Conservation (phyloP, 1,284 basidiomycete species). For the Tilletiaria anomala region DNA sequence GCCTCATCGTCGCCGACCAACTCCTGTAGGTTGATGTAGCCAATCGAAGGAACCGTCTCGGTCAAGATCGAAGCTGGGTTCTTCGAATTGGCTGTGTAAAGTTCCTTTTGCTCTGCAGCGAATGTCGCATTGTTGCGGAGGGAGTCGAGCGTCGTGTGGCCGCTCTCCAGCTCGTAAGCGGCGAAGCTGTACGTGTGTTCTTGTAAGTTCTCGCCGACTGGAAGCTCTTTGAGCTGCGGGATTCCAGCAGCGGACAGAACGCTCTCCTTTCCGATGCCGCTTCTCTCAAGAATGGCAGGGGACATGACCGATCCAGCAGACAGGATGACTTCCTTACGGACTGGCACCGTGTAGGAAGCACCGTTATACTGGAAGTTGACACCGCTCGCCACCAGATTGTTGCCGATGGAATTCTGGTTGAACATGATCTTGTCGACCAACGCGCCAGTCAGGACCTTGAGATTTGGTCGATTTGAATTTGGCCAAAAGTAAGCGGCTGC, state of each 20-base stretch:
- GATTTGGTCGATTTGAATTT: constrained; percentile 14
- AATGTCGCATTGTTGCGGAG: constrained; percentile 27
- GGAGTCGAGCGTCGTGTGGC: constrained; percentile 21
- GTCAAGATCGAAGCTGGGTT: constrained; percentile 17
- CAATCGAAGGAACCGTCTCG: constrained; percentile 31
- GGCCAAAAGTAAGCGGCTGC: constrained; percentile 27
- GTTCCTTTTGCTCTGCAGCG: constrained; percentile 16
- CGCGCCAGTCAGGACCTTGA: constrained; percentile 26
- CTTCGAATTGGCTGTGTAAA: constrained; percentile 13
- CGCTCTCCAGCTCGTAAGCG: constrained; percentile 13
- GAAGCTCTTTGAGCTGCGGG: constrained; percentile 41
- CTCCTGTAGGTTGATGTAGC: constrained; percentile 23
- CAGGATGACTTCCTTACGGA: constrained; percentile 29
- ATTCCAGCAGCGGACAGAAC: constrained; percentile 42
- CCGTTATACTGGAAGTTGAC: constrained; percentile 14
- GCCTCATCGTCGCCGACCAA: constrained; percentile 18
- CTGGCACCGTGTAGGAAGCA: constrained; percentile 15
- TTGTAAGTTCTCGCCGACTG: constrained; percentile 47
- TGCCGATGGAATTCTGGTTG: constrained; percentile 4
- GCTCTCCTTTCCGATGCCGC: constrained; percentile 44
- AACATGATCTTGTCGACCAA: constrained; percentile 22
- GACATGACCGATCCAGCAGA: constrained; percentile 40
- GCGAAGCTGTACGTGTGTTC: constrained; percentile 41
- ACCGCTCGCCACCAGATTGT: constrained; percentile 12
- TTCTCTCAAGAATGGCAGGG: constrained; percentile 46